These are phyloP conservation scores for Phytophthora hibernalis DNA, from an alignment of 352 stramenopile genomes.

Conservation along the genomic window DNA sequence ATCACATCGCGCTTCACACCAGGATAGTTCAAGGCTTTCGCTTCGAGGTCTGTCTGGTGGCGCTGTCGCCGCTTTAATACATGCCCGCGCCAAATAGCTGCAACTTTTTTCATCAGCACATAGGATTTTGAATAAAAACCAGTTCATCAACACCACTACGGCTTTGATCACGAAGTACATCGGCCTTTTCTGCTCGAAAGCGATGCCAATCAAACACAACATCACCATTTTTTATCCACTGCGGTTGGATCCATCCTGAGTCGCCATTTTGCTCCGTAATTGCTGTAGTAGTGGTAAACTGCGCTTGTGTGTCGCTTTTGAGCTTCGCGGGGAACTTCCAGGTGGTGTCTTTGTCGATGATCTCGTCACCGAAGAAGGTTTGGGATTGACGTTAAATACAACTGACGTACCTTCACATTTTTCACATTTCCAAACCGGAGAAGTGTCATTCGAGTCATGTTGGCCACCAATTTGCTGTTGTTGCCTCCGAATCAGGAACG, in stretches of 20 bases:
- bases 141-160: constrained; percentile 37
- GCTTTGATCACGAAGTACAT: constrained; percentile 18
- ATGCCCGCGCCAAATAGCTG: constrained; percentile 50
- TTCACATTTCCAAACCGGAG: constrained; percentile 35
- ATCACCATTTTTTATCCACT: constrained; percentile 26
- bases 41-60: constrained; percentile 15
- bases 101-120: constrained; percentile 58
- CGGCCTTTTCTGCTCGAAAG: constrained; percentile 33
- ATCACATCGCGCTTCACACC: constrained; percentile 42
- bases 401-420: constrained; percentile 35
- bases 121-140: constrained; percentile 57
- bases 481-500: constrained; percentile 34
- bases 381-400: constrained; percentile 31
- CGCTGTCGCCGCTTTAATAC: constrained; percentile 30
- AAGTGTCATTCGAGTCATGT: background rate
- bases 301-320: background rate
- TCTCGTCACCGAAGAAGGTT: background rate
- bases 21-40: constrained; percentile 26
- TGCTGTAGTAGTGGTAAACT: background rate
- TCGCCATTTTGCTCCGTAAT: background rate
- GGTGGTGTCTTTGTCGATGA: background rate
- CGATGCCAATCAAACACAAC: constrained; percentile 43
- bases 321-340: background rate
- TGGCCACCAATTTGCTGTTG: constrained; percentile 10
- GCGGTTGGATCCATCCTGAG: constrained; percentile 20